Evolutionary conservation across 495 filamentous ascomycete genomes (phyloP).

Genomic region (Hypoxylon lienhwacheense): DNA sequence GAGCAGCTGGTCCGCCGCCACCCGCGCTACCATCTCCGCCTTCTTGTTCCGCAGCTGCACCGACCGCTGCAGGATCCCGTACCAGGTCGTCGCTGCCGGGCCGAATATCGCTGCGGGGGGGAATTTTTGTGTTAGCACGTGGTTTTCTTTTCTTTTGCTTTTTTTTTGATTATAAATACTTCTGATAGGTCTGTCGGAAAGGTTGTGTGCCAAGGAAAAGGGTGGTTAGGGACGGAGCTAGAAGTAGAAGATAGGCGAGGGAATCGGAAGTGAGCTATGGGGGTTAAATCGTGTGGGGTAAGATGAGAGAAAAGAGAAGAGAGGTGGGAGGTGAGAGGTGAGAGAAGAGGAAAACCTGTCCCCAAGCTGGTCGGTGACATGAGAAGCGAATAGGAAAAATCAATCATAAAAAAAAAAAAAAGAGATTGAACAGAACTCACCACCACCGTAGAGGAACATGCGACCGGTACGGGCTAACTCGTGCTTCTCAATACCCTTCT

Average conservation of each 20-base stretch:
- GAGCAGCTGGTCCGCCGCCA: slow-evolving; percentile 79
- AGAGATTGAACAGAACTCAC: slow-evolving; percentile 48
- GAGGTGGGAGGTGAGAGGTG: slow-evolving; percentile 9
- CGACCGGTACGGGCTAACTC: slow-evolving; percentile 78
- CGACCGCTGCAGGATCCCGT: slow-evolving; percentile 66
- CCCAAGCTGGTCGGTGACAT: too few relatives aligned
- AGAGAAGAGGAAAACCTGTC: slow-evolving; percentile 2
- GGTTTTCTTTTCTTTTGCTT: background rate
- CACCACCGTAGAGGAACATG: slow-evolving; percentile 91
- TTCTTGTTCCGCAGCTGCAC: slow-evolving; percentile 66
- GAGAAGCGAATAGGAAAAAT: background rate
- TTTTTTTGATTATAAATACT: background rate
- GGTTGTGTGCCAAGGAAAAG: too few relatives aligned
- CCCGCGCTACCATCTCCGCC: slow-evolving; percentile 75
- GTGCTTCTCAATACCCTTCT: slow-evolving; percentile 74
- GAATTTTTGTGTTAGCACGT: slow-evolving; percentile 23
- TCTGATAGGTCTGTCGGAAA: too few relatives aligned
- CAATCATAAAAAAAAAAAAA: background rate
- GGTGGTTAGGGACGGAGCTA: background rate
- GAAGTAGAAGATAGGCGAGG: slow-evolving; percentile 3
- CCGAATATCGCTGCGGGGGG: slow-evolving; percentile 76
- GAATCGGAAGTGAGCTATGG: slow-evolving; percentile 16
- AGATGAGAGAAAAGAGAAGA: slow-evolving; percentile 6
- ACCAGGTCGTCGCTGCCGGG: slow-evolving; percentile 89
- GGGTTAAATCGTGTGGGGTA: slow-evolving; percentile 11